Conservation (phyloP, 345 rosid genomes). For the Syzygium aromaticum region DNA sequence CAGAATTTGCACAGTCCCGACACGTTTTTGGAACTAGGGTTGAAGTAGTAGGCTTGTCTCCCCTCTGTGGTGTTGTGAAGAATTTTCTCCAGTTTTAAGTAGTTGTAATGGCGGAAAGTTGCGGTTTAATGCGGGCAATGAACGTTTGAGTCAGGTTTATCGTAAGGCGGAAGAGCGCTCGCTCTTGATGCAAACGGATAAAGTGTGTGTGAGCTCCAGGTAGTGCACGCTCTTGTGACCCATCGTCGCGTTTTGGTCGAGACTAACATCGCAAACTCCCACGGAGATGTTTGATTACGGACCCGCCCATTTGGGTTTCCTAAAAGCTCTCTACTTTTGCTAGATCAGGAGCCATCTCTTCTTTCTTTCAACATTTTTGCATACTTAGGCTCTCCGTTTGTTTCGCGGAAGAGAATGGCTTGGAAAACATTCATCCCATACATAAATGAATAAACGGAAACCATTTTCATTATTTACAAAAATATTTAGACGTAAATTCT, state of each 20-base stretch:
- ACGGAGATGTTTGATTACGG: not conserved
- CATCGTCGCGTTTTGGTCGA: fast-evolving
- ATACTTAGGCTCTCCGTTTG: no score
- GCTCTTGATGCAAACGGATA: not conserved
- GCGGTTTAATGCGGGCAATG: not conserved
- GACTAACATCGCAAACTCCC: not conserved
- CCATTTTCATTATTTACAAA: no score
- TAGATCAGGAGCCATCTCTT: not conserved
- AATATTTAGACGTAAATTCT: no score
- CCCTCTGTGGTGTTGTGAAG: not conserved
- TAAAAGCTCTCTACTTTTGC: not conserved
- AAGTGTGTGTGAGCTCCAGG: not conserved
- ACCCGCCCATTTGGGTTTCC: fast-evolving
- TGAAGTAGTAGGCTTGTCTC: not conserved
- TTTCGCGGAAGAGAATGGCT: no score
- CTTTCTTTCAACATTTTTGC: not conserved
- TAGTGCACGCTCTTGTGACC: not conserved
- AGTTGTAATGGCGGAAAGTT: not conserved
- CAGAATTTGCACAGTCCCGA: not conserved
- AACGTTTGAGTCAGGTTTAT: not conserved
- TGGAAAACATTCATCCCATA: no score
- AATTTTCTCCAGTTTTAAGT: fast-evolving
- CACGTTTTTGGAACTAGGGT: not conserved
- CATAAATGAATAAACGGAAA: no score
- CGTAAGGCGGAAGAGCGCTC: not conserved